Evolutionary conservation across 306 rosid species (phyloP).

Genomic region (Citrullus mucosospermus): DNA sequence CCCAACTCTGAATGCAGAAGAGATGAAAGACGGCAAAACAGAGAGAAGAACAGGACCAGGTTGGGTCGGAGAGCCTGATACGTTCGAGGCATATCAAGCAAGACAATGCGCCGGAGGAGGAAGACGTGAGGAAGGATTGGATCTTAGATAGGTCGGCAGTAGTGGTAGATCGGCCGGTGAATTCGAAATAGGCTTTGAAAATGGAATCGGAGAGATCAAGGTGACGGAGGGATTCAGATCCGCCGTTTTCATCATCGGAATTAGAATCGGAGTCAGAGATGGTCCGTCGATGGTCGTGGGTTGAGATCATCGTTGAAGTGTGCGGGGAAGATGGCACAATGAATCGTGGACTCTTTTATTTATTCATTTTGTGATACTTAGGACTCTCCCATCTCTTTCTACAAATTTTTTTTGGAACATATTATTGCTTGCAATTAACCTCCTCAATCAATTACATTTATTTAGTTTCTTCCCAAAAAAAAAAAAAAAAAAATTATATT

Average conservation of each 20-base stretch:
- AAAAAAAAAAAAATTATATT: too few relatives aligned
- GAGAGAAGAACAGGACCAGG: conserved; percentile 86
- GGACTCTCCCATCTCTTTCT: background rate
- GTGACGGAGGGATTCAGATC: conserved; percentile 36
- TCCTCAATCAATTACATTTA: too few relatives aligned
- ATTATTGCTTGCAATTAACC: too few relatives aligned
- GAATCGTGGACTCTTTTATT: background rate
- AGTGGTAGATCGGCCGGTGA: conserved; percentile 45
- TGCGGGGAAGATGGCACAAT: background rate
- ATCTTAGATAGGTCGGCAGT: conserved; percentile 72
- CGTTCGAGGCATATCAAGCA: conserved; percentile 94
- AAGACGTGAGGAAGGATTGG: conserved; percentile 77
- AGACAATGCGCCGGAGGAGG: conserved; percentile 90
- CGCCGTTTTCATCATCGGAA: conserved; percentile 24
- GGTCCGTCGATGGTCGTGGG: conserved; percentile 3
- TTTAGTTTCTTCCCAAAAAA: too few relatives aligned
- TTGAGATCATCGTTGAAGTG: conserved; percentile 22
- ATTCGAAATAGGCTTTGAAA: conserved; percentile 61
- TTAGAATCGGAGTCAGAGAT: conserved; percentile 35
- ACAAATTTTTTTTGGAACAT: background rate
- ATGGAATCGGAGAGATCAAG: conserved; percentile 67
- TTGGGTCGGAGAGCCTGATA: conserved; percentile 61
- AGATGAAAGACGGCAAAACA: conserved; percentile 92
- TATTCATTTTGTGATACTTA: background rate
- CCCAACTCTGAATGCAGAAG: conserved; percentile 86